These are phyloP conservation scores for Drosera capensis DNA, from an alignment of 148 eudicot genomes.

Conservation along the genomic window DNA sequence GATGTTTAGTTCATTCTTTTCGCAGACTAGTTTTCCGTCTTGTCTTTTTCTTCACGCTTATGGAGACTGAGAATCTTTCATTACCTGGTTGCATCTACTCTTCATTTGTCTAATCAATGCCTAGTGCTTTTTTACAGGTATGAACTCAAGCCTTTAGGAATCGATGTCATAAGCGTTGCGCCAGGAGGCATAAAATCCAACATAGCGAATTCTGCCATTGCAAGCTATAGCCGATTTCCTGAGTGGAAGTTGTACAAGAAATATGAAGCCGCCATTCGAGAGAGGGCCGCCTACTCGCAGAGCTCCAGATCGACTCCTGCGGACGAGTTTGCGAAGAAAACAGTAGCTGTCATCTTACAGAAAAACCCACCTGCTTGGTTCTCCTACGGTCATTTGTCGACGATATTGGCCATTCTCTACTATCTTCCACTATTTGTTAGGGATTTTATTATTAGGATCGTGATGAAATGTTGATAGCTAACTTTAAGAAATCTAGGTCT, in stretches of 20 bases:
- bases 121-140: constrained; percentile 37
- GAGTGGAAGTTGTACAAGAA: constrained; percentile 79
- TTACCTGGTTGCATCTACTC: too few relatives aligned
- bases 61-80: too few relatives aligned
- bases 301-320: constrained; percentile 48
- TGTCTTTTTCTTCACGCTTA: too few relatives aligned
- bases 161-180: constrained; percentile 56
- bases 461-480: constrained; percentile 29
- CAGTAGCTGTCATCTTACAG: constrained; percentile 47
- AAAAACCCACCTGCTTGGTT: constrained; percentile 65
- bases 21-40: too few relatives aligned
- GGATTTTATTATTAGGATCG: constrained; percentile 40
- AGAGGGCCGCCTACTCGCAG: constrained; percentile 50
- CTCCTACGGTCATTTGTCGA: constrained; percentile 48
- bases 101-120: too few relatives aligned
- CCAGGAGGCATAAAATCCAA: constrained; percentile 75
- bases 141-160: constrained; percentile 68
- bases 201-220: constrained; percentile 45
- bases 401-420: constrained; percentile 35
- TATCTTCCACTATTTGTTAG: constrained; percentile 48
- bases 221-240: constrained; percentile 34
- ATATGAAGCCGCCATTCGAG: constrained; percentile 46
- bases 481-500: too few relatives aligned
- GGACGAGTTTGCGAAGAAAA: constrained; percentile 70
- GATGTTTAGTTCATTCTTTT: too few relatives aligned